Base-by-base conservation (phyloP, 345 rosid species). In the Punica granatum region DNA sequence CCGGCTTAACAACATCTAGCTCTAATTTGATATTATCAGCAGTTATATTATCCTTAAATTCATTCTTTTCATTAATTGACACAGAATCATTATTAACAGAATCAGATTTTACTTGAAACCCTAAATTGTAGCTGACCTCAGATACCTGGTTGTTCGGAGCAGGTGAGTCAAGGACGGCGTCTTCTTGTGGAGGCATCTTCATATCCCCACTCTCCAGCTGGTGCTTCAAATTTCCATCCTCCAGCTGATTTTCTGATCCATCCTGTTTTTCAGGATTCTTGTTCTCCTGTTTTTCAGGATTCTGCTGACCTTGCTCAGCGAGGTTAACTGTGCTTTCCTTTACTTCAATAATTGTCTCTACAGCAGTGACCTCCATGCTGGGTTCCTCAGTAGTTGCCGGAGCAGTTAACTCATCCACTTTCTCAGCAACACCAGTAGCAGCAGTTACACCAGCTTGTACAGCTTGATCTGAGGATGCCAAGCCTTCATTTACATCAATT, bases 31-130 rank as follows among this genome's bases (percentile, higher is more conserved):
- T 88, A 95, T 90, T 74, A 87, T 88, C 99, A 94, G 86, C 88
- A 92, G 80, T 88, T 84, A 86, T 74, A 74, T 88, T 88, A 94
- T 88, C 98, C 93, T 92, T 94, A 77, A 84, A 82, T 88, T 92
- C 97, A 85, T 82, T 82, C 82, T 85, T 94, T 85, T 83, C 93
- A 86, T 83, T 89, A 91, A 86, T 89, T 88, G 97, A 86, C 75
- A 92, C 89, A 92, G 85, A 90, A 95, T 92, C 97, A 90, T 93
- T 81, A 95, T 90, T 82, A 88, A 95, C 79, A 86, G 96, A 86
- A 89, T 88, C 93, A 88, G 90, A 95, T 88, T 88, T 92, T 92
- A 90, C 93, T 90, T 83, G 96, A 87, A 79, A 83, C 89, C 97
- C 99, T 85, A 88, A 80, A 82, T 67, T 82, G 71, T 90, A 84